Evolutionary conservation across 1,139 yeast species (phyloP), one percentile per base, ranked within the genome.

Genomic region (Zygosaccharomyces sapae): DNA sequence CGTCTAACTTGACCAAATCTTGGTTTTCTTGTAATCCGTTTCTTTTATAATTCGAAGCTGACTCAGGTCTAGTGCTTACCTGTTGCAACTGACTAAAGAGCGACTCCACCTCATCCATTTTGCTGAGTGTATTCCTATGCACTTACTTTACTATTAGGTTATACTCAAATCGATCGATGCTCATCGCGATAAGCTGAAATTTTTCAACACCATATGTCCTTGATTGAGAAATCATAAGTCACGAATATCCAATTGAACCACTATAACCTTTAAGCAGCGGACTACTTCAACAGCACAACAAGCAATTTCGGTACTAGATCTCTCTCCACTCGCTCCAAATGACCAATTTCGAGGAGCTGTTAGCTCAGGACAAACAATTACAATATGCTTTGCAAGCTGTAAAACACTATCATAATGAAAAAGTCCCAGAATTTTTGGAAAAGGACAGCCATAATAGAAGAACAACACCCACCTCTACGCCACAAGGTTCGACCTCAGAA

Each of bases 1-100:
- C 54, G 30, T 55, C 62, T 24, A 63, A 45, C 6, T 49, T 40
- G 27, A 64, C 46, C 6, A 56, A 47, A 45, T 59, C 66, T n/a
- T 49, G 50, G 13, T 52, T 47, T n/a, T 36, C 34, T 12, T 29
- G 27, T 12, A 30, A 13, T 19, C 5, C 25, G 29, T 41, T 49
- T 6, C 37, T 39, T 18, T 9, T 30, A 4, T 9, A 8, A 2
- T n/a, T 4, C 13, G 18, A 16, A 37, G 20, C 3, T 9, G n/a
- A 19, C 18, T 37, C 40, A 5, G 27, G 33, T 19, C 25, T 18
- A 13, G 29, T 8, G 33, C 35, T 5, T 34, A 19, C 20, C n/a
- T 42, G 33, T 31, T 44, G 35, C 33, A 44, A 27, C 46, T 33
- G 44, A 5, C 35, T 43, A 41, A 47, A 47, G 16, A 47, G 33